These are phyloP conservation scores for Salvia splendens DNA, from an alignment of 257 asterid genomes.

Conservation along the genomic window DNA sequence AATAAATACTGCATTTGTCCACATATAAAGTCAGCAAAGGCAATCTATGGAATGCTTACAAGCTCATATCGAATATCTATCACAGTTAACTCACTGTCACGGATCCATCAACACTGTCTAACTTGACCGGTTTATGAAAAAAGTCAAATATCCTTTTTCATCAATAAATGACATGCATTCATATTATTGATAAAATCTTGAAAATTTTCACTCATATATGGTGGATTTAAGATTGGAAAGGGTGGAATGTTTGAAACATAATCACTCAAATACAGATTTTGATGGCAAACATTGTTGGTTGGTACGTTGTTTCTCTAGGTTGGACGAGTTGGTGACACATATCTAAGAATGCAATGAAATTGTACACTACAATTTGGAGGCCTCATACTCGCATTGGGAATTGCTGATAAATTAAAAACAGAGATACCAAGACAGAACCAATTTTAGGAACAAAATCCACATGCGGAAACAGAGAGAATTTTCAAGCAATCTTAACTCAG, in stretches of 20 bases:
- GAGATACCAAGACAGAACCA: neutral
- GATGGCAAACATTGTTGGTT: too few relatives aligned
- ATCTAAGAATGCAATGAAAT: too few relatives aligned
- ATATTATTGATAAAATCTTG: neutral
- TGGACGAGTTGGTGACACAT: too few relatives aligned
- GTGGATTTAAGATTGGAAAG: too few relatives aligned
- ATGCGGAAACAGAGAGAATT: neutral
- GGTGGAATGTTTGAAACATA: too few relatives aligned
- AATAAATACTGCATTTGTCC: slow-evolving; percentile 59
- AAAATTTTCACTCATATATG: too few relatives aligned
- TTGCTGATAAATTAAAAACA: neutral
- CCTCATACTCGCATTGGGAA: neutral
- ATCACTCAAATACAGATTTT: too few relatives aligned
- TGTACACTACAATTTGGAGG: too few relatives aligned
- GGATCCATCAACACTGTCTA: too few relatives aligned
- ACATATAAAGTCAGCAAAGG: slow-evolving; percentile 29
- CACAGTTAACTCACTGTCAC: too few relatives aligned
- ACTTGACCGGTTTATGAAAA: neutral
- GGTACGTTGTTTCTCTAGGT: too few relatives aligned
- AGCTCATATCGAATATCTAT: neutral
- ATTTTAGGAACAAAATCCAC: neutral
- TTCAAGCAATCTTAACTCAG: neutral
- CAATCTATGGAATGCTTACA: neutral
- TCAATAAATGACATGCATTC: neutral
- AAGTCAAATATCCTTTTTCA: neutral